Evolutionary conservation across 176 grass and related monocot species (phyloP).

Genomic region (Elymus sibiricus): DNA sequence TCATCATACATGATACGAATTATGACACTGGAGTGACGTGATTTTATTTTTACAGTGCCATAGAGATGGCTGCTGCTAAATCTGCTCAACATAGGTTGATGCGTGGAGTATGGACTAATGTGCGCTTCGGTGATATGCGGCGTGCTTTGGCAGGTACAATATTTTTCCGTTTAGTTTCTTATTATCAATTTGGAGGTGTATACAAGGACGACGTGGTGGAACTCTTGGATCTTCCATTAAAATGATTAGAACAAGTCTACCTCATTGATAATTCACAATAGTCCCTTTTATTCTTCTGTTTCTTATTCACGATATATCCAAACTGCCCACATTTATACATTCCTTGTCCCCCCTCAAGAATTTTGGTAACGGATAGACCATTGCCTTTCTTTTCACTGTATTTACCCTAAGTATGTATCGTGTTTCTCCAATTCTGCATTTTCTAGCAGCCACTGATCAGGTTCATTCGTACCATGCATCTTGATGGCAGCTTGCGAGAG

Average conservation of each 20-base stretch:
- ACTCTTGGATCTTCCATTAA: neutral
- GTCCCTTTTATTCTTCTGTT: neutral
- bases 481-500: conserved; percentile 67
- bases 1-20: neutral
- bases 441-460: neutral
- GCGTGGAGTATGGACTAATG: conserved; percentile 81
- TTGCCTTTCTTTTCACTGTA: neutral
- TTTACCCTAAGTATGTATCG: neutral
- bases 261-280: neutral
- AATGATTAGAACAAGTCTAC: neutral
- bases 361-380: neutral
- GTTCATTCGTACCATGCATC: conserved; percentile 13
- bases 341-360: neutral
- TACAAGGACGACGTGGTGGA: neutral
- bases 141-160: conserved; percentile 73
- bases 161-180: conserved; percentile 5
- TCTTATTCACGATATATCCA: neutral
- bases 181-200: neutral
- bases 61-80: conserved; percentile 91
- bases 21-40: neutral
- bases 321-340: neutral
- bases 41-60: conserved; percentile 45
- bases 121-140: conserved; percentile 85
- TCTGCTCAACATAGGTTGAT: conserved; percentile 86
- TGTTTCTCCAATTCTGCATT: neutral